Percentiles rank a stretch among this genome's conserved stretches.
Evolutionary conservation across 2,329 filamentous ascomycete species (phyloP).

Genomic region (Eurotiales sp.): DNA sequence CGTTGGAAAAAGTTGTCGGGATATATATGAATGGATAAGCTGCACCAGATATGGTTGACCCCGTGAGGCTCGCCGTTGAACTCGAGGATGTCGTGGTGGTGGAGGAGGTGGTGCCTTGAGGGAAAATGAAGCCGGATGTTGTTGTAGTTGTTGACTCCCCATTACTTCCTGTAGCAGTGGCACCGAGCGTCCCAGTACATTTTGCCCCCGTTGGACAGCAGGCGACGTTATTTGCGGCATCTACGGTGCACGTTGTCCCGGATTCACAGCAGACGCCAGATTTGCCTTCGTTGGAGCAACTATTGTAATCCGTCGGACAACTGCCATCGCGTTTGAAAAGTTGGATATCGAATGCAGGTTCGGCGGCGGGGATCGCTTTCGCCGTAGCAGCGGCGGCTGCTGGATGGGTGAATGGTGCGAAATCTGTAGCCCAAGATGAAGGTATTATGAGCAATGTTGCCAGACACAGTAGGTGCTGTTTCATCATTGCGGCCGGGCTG

Average conservation of each 20-base stretch:
- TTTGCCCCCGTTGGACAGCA: slow-evolving; percentile 57
- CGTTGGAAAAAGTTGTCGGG: slow-evolving; percentile 51
- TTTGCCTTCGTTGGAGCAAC: slow-evolving; percentile 51
- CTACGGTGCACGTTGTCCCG: slow-evolving; percentile 53
- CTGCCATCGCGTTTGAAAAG: slow-evolving; percentile 29
- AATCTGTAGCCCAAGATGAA: slow-evolving; percentile 27
- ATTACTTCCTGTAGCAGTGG: too few species aligned
- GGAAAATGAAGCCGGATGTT: slow-evolving; percentile 33
- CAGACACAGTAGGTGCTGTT: slow-evolving; percentile 28
- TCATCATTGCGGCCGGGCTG: slow-evolving; percentile 27
- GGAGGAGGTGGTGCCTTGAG: slow-evolving; percentile 23
- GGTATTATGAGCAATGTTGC: slow-evolving; percentile 29
- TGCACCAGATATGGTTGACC: slow-evolving; percentile 47
- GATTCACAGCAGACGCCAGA: slow-evolving; percentile 54
- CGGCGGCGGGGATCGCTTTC: slow-evolving; percentile 20
- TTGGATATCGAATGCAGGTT: slow-evolving; percentile 23
- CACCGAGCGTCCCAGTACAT: slow-evolving; percentile 54
- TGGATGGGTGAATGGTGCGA: slow-evolving; percentile 29
- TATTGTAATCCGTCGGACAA: slow-evolving; percentile 52
- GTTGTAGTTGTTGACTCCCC: slow-evolving; percentile 18
- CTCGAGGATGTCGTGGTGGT: slow-evolving; percentile 29
- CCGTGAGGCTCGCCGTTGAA: slow-evolving; percentile 43
- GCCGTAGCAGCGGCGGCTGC: slow-evolving; percentile 18
- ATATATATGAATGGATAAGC: slow-evolving; percentile 53
- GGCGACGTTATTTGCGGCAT: slow-evolving; percentile 55